Evolutionary conservation across 257 asterid species (phyloP).

Genomic region (Solanum neorickii): DNA sequence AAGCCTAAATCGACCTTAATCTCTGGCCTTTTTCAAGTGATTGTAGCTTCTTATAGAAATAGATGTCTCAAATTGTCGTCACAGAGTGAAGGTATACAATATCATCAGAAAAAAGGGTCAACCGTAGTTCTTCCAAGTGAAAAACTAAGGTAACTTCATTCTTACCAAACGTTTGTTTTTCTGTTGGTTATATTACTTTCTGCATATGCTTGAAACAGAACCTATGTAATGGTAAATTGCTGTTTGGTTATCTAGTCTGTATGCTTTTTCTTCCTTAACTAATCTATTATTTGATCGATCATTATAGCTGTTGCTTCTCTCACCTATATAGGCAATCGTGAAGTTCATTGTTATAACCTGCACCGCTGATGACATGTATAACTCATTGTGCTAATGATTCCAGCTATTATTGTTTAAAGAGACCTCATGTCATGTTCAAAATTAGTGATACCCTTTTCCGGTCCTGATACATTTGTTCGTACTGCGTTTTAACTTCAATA

Average conservation of each 20-base stretch:
- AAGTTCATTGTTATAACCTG: background rate
- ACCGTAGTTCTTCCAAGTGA: constrained; percentile 27
- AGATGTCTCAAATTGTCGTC: constrained; percentile 13
- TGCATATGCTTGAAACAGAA: background rate
- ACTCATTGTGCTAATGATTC: background rate
- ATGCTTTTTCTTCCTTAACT: background rate
- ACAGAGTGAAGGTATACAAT: constrained; percentile 2
- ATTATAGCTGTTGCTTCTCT: background rate
- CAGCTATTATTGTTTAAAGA: background rate
- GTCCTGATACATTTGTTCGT: background rate
- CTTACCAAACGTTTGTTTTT: background rate
- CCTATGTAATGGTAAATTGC: background rate
- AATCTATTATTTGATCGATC: background rate
- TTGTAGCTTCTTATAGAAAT: constrained; percentile 44
- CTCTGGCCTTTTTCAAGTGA: constrained; percentile 38
- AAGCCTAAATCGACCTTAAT: constrained; percentile 33
- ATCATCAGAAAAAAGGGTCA: constrained; percentile 30
- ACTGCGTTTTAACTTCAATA: background rate
- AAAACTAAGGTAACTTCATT: constrained; percentile 32
- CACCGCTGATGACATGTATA: background rate
- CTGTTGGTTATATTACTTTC: background rate
- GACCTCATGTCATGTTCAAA: background rate
- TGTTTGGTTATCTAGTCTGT: background rate
- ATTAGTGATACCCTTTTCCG: background rate
- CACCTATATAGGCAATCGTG: background rate